Evolutionary conservation across 495 filamentous ascomycete genomes (phyloP), one percentile per base, ranked within the genome.

Genomic region (Xylaria curta): DNA sequence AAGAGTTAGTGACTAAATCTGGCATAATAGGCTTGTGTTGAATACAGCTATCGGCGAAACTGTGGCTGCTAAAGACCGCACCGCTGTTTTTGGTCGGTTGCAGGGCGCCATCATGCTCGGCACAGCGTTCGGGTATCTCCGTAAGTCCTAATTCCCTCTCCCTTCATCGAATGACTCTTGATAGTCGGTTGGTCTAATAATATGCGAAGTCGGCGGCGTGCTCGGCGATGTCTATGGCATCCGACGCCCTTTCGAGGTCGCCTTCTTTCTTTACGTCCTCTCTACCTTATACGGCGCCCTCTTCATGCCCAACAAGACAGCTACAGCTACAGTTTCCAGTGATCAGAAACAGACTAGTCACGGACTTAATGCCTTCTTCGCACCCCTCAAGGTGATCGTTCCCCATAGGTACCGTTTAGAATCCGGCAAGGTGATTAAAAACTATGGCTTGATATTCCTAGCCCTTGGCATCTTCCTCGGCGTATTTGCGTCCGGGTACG

Each of bases 81-180:
- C 88, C 4, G 82, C 78, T 0, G 82, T 85, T 9, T 86, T 90
- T 63, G 88, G 88, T 0, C 81, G 84, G 58, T 72, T 90, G 4
- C 83, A 86, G 61, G 88, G 88, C 2, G 86, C 83, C 31, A 82
- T 85, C 33, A 88, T 88, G 84, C 78, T 90, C 4, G 88, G 88
- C 2, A 82, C 85, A 21, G 84, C 84, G 7, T 77, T 86, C n/a
- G 88, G 87, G 9, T 86, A 82, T 49, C 72, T 89, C 4, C 73
- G 84, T 84, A 71, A 78, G 81, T 71, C 21, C 0, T 24, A 10
- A 17, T 59, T 13, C 15, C 9, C 38, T 56, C 24, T 40, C 44
- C 13, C 33, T 10, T 33, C 15, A 10, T n/a, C 2, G 21, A 15
- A n/a, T 38, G 46, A 28, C 13, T 17, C 24, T 40, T 28, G 40